Percentiles rank a stretch among this genome's conserved stretches.
These are phyloP conservation scores for Tympanopsis confertula DNA, from an alignment of 2,329 filamentous ascomycete species.

Conservation along the genomic window DNA sequence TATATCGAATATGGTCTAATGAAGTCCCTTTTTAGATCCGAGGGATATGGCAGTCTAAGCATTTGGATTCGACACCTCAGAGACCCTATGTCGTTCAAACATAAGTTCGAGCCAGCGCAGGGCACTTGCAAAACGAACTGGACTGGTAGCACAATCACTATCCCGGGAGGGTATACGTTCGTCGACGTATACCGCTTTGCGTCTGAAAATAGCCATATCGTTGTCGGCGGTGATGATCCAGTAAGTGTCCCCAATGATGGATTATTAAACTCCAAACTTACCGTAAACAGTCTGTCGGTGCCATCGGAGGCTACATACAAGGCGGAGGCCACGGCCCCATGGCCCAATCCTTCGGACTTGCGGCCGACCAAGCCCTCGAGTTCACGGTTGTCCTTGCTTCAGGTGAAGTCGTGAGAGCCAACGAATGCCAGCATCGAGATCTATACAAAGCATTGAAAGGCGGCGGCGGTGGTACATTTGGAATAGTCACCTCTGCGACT, in stretches of 20 bases:
- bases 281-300: slow-evolving; percentile 6
- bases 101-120: not conserved
- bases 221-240: not conserved
- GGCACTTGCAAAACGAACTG: not conserved
- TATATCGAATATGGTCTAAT: too few relatives aligned
- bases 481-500: slow-evolving; percentile 6
- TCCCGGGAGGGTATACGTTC: not conserved
- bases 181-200: not conserved
- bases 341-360: not conserved
- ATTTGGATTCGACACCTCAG: not conserved
- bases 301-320: not conserved
- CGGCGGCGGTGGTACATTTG: not conserved
- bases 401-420: not conserved
- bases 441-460: not conserved
- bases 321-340: not conserved
- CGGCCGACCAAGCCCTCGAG: not conserved
- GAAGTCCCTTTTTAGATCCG: too few relatives aligned
- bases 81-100: not conserved
- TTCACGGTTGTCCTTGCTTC: not conserved
- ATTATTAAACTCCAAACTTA: slow-evolving; percentile 11
- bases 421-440: not conserved
- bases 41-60: not conserved
- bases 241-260: slow-evolving; percentile 4
- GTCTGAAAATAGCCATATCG: not conserved
- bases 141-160: not conserved